Evolutionary conservation across 1,284 basidiomycete genomes (phyloP), one percentile per base, ranked within the genome.

Genomic region (Chiua sp.): DNA sequence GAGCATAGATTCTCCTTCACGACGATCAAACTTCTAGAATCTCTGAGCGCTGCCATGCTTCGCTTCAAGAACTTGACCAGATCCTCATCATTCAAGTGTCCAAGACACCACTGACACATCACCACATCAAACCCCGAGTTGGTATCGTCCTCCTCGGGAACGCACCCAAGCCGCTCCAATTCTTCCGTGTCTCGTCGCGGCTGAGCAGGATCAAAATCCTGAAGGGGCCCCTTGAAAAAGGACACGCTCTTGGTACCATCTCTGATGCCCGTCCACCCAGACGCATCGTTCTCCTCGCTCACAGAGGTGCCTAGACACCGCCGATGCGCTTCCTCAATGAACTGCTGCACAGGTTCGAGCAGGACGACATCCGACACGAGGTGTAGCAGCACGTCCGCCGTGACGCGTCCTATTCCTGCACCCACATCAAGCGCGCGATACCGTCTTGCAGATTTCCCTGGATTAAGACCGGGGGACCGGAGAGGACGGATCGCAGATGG

Each of bases 41-140:
- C 75, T 52, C 86, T 78, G 61, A 94, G 71, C 2, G 91, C 84
- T 8, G 74, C 74, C 55, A 82, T 80, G 63, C 87, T 82, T 53
- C 87, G 80, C 65, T 80, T 78, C 60, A 98, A 82, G 77, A 97
- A 98, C 1, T 77, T 73, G 35, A 94, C 83, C 26, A 98, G 83
- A 70, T 96, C 92, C 7, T 75, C 69, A 70, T 96, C 90, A 55
- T 82, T 85, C 62, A 97, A 80, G 78, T 96, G 93, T n/a, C 92
- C 92, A 16, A 97, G 81, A 78, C 94, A 96, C 96, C 96, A 98
- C 74, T 98, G 96, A 69, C 93, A 94, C 96, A 93, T 95, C 59
- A 96, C 84, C 18, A 94, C 82, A 75, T 94, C 91, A 72, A 90
- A 93, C 3, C 82, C 83, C 44, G 79, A 77, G 42, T 78, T 68